Evolutionary conservation across 192 early-diverging fungal genomes (phyloP).

Genomic region (Podila clonocystis): DNA sequence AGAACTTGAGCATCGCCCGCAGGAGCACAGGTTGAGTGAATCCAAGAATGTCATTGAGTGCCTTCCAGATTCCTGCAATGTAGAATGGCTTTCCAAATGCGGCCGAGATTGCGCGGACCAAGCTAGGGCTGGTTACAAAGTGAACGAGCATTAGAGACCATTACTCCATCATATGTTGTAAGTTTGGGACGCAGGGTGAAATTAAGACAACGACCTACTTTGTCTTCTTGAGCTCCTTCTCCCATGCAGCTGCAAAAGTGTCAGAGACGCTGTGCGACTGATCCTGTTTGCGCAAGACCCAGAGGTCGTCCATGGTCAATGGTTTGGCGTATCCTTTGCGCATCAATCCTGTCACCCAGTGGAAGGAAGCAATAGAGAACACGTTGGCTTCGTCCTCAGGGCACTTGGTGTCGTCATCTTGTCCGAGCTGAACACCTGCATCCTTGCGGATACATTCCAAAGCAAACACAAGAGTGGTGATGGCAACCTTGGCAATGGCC

Average conservation of each 20-base stretch:
- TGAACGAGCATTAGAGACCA: background rate
- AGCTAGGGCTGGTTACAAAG: constrained; percentile 66
- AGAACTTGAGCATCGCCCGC: constrained; percentile 72
- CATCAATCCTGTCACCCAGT: constrained; percentile 93
- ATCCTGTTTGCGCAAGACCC: constrained; percentile 66
- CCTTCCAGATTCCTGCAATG: constrained; percentile 83
- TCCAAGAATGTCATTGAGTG: constrained; percentile 74
- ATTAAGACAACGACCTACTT: constrained; percentile 19
- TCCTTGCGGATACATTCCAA: constrained; percentile 41
- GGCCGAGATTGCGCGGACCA: constrained; percentile 67
- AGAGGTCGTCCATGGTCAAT: constrained; percentile 79
- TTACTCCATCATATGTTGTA: background rate
- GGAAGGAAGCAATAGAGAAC: constrained; percentile 84
- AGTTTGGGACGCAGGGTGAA: background rate
- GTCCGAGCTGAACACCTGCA: constrained; percentile 33
- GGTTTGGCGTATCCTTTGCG: constrained; percentile 80
- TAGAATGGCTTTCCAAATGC: constrained; percentile 75
- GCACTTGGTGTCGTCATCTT: constrained; percentile 49
- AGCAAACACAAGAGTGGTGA: constrained; percentile 14
- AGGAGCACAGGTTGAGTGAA: constrained; percentile 88
- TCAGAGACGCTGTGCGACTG: constrained; percentile 65
- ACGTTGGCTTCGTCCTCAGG: constrained; percentile 88
- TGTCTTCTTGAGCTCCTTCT: constrained; percentile 69
- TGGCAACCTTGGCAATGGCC: constrained; percentile 11
- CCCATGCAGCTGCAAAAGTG: constrained; percentile 76